Percentiles rank a stretch among this genome's conserved stretches.
phyloP scores from a whole-genome alignment of 306 rosid species.

The Vachellia collinsii region DNA sequence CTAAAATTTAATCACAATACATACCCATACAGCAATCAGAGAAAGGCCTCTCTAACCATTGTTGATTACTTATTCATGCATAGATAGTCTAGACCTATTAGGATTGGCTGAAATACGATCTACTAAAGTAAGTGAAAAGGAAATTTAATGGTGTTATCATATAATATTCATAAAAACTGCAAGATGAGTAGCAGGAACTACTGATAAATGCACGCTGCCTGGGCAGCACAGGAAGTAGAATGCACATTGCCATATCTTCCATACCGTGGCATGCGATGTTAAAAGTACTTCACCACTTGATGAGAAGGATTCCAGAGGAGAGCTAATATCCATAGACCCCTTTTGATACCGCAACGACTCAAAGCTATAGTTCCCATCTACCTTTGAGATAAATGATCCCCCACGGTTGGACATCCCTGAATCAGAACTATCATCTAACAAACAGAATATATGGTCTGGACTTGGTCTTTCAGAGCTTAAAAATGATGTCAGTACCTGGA shows the following conservation, averaged over 20 bases:
- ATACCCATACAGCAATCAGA: background rate
- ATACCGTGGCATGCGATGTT: background rate
- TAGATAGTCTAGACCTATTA: too few species aligned
- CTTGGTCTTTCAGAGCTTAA: background rate
- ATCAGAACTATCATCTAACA: background rate
- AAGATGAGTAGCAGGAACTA: background rate
- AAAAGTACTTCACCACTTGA: background rate
- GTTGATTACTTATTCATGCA: too few species aligned
- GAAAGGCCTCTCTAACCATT: background rate
- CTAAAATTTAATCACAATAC: conserved; percentile 44
- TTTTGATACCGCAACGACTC: background rate
- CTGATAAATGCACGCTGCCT: background rate
- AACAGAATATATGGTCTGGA: background rate
- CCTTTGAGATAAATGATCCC: background rate
- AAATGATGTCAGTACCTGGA: background rate
- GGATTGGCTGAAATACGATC: background rate
- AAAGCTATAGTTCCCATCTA: background rate
- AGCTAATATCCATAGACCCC: background rate
- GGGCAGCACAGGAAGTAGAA: background rate
- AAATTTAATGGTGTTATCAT: background rate
- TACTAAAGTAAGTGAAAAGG: background rate
- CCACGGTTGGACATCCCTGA: background rate
- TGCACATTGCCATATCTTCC: background rate
- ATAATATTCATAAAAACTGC: background rate
- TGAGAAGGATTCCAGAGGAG: background rate